Conservation (phyloP, 352 stramenopile genomes). For the Phytopythium ostracodes region DNA sequence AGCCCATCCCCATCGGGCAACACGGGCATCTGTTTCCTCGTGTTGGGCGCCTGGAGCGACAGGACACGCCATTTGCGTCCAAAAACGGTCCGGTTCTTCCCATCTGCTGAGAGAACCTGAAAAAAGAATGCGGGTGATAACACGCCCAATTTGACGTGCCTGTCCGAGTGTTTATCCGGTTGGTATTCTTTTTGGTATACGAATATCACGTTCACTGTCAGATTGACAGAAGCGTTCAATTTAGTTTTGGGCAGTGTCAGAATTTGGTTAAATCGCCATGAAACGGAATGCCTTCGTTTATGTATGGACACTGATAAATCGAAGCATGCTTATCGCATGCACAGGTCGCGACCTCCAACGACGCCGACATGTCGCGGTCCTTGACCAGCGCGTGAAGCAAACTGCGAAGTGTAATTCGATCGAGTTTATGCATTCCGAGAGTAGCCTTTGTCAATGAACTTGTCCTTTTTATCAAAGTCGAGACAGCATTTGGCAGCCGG, state of each 20-base stretch:
- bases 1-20: neutral
- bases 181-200: neutral
- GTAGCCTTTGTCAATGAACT: neutral
- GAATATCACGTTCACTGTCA: neutral
- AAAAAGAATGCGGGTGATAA: neutral
- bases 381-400: neutral
- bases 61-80: neutral
- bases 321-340: neutral
- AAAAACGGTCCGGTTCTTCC: neutral
- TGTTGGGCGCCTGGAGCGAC: slow-evolving; percentile 7
- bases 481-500: neutral
- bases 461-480: neutral
- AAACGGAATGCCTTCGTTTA: neutral
- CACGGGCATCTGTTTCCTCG: slow-evolving; percentile 7
- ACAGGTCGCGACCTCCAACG: neutral
- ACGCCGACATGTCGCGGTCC: neutral
- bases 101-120: neutral
- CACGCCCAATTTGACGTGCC: neutral
- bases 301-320: too few relatives aligned
- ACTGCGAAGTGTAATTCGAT: neutral
- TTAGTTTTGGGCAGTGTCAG: neutral
- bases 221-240: neutral
- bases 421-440: neutral
- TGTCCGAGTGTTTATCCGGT: neutral
- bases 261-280: neutral